Evolutionary conservation across 129 eudicot species (phyloP).

Genomic region (Kitagawia praeruptora): DNA sequence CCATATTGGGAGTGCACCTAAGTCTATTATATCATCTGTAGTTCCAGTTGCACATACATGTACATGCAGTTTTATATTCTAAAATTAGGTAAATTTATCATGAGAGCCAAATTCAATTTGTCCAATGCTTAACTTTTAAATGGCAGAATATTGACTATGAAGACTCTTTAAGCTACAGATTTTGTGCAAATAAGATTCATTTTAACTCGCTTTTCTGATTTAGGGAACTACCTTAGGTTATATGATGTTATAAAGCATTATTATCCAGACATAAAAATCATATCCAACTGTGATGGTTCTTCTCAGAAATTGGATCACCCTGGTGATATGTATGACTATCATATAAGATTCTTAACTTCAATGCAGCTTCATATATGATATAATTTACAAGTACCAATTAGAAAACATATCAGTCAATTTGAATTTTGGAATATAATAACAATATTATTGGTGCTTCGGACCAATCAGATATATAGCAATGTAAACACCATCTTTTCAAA

Average conservation of each 20-base stretch:
- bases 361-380: not conserved
- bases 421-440: not conserved
- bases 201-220: not conserved
- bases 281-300: slow-evolving; percentile 85
- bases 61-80: too few relatives aligned
- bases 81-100: not conserved
- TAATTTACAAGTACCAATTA: not conserved
- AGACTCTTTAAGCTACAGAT: not conserved
- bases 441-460: not conserved
- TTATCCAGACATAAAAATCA: slow-evolving; percentile 76
- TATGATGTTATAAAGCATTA: slow-evolving; percentile 53
- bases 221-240: slow-evolving; percentile 78
- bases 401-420: not conserved
- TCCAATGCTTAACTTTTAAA: not conserved
- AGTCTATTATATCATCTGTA: too few relatives aligned
- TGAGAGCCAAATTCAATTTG: not conserved
- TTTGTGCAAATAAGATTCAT: not conserved
- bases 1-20: too few relatives aligned
- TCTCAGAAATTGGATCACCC: slow-evolving; percentile 66
- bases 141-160: not conserved
- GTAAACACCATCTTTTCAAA: slow-evolving; percentile 55
- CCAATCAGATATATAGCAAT: slow-evolving; percentile 39
- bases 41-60: too few relatives aligned
- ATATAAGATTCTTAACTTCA: slow-evolving; percentile 43
- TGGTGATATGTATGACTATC: slow-evolving; percentile 78